phyloP scores from a whole-genome alignment of 2,329 filamentous ascomycete species.

The Sclerotinia borealis region DNA sequence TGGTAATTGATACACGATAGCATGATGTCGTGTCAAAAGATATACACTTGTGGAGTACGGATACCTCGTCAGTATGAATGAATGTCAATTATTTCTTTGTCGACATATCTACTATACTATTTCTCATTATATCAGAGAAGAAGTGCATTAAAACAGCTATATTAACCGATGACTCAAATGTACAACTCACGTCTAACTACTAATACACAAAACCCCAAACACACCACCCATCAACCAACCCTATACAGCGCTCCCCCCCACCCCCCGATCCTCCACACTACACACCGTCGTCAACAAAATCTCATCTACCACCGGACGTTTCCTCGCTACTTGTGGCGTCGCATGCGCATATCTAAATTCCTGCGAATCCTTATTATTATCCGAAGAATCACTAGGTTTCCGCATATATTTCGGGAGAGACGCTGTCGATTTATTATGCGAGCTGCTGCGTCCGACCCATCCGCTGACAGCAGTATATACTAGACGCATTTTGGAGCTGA shows the following conservation, averaged over 20 bases:
- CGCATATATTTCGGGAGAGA: not conserved
- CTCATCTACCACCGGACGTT: not conserved
- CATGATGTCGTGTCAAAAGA: too few species aligned
- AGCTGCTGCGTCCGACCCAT: not conserved
- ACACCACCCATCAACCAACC: too few species aligned
- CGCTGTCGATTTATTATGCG: not conserved
- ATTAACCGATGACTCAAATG: too few species aligned
- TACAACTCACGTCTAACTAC: too few species aligned
- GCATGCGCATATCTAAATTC: not conserved
- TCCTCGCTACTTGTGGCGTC: not conserved
- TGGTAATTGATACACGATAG: too few species aligned
- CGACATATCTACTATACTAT: too few species aligned
- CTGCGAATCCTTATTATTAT: not conserved
- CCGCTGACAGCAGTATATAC: not conserved
- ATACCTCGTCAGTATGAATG: too few species aligned
- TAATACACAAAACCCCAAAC: not conserved
- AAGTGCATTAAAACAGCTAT: too few species aligned
- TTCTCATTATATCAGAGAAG: too few species aligned
- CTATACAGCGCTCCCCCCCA: not conserved
- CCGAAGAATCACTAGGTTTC: not conserved
- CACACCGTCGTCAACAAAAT: not conserved
- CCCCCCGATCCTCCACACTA: not conserved
- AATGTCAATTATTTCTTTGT: too few species aligned
- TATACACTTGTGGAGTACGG: too few species aligned
- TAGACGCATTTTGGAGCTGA: not conserved